These are phyloP conservation scores for Mycena galopus DNA, from an alignment of 768 basidiomycete species.

Conservation along the genomic window DNA sequence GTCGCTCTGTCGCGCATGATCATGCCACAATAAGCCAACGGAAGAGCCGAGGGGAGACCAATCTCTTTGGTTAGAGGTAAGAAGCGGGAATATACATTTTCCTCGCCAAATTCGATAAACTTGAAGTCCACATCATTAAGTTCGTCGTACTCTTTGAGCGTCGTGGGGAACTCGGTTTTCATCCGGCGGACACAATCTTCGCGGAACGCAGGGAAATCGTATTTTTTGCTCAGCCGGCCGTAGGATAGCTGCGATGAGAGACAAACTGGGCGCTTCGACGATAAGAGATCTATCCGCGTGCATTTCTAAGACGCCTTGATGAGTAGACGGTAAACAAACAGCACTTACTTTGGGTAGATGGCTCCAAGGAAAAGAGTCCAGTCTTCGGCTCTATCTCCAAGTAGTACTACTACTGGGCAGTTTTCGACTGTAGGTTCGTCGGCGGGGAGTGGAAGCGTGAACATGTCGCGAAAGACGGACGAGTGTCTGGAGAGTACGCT, in stretches of 20 bases:
- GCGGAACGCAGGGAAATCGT: slow-evolving; percentile 13
- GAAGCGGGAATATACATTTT: not conserved
- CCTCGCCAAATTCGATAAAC: not conserved
- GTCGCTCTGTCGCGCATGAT: not conserved
- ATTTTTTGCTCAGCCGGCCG: slow-evolving; percentile 25
- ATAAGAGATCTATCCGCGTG: not conserved
- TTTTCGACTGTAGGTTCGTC: slow-evolving; percentile 46
- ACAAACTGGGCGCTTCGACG: not conserved
- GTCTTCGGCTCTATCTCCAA: slow-evolving; percentile 49
- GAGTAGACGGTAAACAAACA: not conserved
- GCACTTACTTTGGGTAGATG: slow-evolving; percentile 35
- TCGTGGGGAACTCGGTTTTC: slow-evolving; percentile 13
- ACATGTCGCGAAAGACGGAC: slow-evolving; percentile 55
- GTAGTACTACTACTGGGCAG: slow-evolving; percentile 50
- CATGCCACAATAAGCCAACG: not conserved
- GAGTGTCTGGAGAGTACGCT: slow-evolving; percentile 51
- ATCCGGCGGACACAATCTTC: slow-evolving; percentile 8
- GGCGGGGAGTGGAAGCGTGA: slow-evolving; percentile 50
- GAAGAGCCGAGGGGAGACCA: slow-evolving; percentile 23
- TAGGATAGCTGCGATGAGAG: not conserved
- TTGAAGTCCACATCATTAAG: not conserved
- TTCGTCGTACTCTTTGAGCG: not conserved
- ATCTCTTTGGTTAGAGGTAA: slow-evolving; percentile 20
- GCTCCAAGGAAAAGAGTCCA: slow-evolving; percentile 51
- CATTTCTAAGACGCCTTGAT: not conserved